A percentile compares a stretch with the other conserved stretches of the same genome.
Evolutionary conservation across 371 early-diverging fungal genomes (phyloP).

Genomic region (Mucor plumbeus): DNA sequence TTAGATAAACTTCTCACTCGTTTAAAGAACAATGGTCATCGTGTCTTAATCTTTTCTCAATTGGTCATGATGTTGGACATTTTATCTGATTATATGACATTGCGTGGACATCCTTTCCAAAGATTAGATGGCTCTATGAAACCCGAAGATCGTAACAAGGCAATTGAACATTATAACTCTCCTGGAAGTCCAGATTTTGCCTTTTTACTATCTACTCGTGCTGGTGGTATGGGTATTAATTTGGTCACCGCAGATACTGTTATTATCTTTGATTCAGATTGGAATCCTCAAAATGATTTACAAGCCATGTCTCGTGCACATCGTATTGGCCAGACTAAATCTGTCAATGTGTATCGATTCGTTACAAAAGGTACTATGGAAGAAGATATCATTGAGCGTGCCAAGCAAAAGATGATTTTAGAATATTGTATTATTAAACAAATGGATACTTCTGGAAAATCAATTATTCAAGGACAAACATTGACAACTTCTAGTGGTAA

Average conservation of each 20-base stretch:
- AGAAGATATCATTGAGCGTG: constrained; percentile 97
- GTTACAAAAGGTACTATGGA: constrained; percentile 98
- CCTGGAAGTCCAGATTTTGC: constrained; percentile 95
- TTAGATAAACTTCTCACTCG: constrained; percentile 90
- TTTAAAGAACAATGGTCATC: constrained; percentile 87
- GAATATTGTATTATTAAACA: constrained; percentile 97
- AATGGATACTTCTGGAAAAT: constrained; percentile 95
- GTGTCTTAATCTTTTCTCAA: constrained; percentile 96
- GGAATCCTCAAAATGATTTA: constrained; percentile 99
- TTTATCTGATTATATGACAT: constrained; percentile 87
- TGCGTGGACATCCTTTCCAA: constrained; percentile 89
- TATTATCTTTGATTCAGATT: constrained; percentile 99
- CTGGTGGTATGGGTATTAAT: constrained; percentile 99
- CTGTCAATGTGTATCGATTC: constrained; percentile 98
- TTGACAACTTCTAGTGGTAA: constrained; percentile 50
- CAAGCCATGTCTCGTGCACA: constrained; percentile 99
- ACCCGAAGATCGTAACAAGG: constrained; percentile 91
- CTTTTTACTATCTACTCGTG: constrained; percentile 97
- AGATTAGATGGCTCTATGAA: constrained; percentile 96
- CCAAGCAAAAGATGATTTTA: constrained; percentile 98
- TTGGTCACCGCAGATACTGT: constrained; percentile 99
- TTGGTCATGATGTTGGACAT: constrained; percentile 96
- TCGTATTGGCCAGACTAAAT: constrained; percentile 98
- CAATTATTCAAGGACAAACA: constrained; percentile 64
- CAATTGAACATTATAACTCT: constrained; percentile 99